Conservation (phyloP, 2,329 filamentous ascomycete genomes). For the Volutella citrinella region DNA sequence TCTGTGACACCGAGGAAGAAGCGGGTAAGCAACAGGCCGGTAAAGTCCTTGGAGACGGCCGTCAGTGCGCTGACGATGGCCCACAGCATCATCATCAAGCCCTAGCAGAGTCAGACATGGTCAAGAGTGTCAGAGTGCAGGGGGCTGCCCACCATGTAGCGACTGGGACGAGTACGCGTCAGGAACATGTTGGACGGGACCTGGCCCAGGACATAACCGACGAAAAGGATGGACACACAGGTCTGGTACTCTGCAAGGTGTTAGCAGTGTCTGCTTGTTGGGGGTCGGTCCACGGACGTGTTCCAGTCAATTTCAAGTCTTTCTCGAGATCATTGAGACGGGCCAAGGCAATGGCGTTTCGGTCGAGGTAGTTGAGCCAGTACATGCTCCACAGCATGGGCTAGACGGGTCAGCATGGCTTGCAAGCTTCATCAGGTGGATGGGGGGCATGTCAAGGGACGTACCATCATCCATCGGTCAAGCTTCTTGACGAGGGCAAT, state of each 20-base stretch:
- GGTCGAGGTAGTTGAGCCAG: conserved; percentile 44
- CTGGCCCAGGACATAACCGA: conserved; percentile 45
- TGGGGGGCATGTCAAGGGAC: background rate
- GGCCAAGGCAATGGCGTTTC: conserved; percentile 46
- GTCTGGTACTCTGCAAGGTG: conserved; percentile 28
- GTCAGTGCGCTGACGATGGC: conserved; percentile 45
- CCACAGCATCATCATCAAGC: conserved; percentile 45
- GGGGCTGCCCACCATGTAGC: conserved; percentile 35
- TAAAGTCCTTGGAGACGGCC: conserved; percentile 46
- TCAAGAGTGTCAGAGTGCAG: background rate
- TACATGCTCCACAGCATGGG: conserved; percentile 39
- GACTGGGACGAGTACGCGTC: conserved; percentile 37
- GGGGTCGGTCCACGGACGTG: conserved; percentile 1
- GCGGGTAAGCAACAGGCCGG: conserved; percentile 44
- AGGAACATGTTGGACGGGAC: conserved; percentile 43
- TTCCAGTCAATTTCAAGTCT: conserved; percentile 22
- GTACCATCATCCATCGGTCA: conserved; percentile 24
- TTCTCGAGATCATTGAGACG: conserved; percentile 29
- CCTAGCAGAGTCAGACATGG: too few species aligned
- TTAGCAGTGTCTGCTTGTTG: background rate
- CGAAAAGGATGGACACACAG: conserved; percentile 31
- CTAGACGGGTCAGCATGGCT: conserved; percentile 11
- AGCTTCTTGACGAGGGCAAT: conserved; percentile 24
- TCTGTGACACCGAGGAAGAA: conserved; percentile 42
- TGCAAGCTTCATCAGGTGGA: background rate